Base-by-base conservation (phyloP, 257 asterid species). In the Ophiorrhiza pumila region DNA sequence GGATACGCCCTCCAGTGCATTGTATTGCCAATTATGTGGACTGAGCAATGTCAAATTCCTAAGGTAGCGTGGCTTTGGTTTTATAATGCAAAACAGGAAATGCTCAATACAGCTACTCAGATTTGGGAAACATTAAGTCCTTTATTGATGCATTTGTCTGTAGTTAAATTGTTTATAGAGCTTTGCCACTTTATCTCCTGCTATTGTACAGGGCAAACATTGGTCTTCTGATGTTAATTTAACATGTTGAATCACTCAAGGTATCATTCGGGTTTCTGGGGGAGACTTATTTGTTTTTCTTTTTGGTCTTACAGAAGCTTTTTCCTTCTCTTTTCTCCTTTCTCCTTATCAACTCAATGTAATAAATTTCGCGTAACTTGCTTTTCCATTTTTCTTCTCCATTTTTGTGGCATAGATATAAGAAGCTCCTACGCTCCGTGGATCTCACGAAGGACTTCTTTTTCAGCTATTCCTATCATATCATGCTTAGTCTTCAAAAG, bases 361-460 rank as follows among this genome's bases (percentile, higher is more conserved):
- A 18, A 37, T n/a, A 37, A 64, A 79, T 71, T 74, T 83, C 15
- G 82, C 68, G 64, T 87, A 67, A 87, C 88, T 84, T 79, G 75
- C n/a, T 74, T 83, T 80, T 79, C 64, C 71, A 64, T 57, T 83
- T 78, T 74, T 71, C 74, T 75, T 78, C 76, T 80, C 73, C 52
- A 71, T 80, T 68, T 84, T 80, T 46, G 74, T 79, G 75, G 66
- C 79, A 77, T 89, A 95, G 99, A 85, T 95, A 90, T 96, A 95
- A 87, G 95, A 90, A 92, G 95, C 97, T 95, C 73, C 84, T 95
- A 68, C 87, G 91, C 82, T 50, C 78, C 0, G 85, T 95, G 97
- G 99, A 95, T 85, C 97, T 95, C 77, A 90, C 97, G 45, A 92
- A 81, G 90, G 97, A 90, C 92, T 95, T 95, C 96, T 90, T 81